A percentile compares a stretch with the other conserved stretches of the same genome.
phyloP scores from a whole-genome alignment of 1,139 yeast species.

The Lodderomyces orthopsilosis region DNA sequence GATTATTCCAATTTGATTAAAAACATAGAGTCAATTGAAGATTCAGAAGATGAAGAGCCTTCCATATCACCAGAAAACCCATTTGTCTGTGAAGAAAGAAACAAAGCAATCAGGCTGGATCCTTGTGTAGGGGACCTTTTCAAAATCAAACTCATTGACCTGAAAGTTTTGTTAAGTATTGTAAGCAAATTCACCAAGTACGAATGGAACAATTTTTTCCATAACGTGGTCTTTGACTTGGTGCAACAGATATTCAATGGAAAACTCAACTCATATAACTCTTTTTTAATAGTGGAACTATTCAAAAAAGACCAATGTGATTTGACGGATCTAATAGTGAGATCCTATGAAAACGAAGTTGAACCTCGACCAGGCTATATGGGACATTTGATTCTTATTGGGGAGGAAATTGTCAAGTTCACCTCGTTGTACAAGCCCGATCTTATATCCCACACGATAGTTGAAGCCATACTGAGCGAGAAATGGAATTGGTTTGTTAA shows the following conservation, averaged over 20 bases:
- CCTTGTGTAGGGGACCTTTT: constrained; percentile 47
- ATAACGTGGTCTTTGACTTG: constrained; percentile 49
- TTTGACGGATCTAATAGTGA: constrained; percentile 34
- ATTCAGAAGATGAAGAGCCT: constrained; percentile 49
- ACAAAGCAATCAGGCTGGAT: constrained; percentile 27
- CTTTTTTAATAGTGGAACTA: constrained; percentile 45
- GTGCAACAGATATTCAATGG: constrained; percentile 50
- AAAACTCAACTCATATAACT: constrained; percentile 46
- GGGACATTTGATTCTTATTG: constrained; percentile 46
- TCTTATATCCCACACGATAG: constrained; percentile 43
- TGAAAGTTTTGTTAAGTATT: constrained; percentile 34
- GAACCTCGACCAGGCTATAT: constrained; percentile 45
- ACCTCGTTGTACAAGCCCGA: constrained; percentile 50
- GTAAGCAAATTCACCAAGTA: constrained; percentile 37
- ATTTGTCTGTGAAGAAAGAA: constrained; percentile 42
- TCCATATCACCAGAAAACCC: constrained; percentile 46
- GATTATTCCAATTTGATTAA: constrained; percentile 17
- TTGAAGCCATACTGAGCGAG: constrained; percentile 33
- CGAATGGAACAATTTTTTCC: constrained; percentile 51
- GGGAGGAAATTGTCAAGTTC: constrained; percentile 51
- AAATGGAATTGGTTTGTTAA: constrained; percentile 49
- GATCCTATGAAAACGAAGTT: constrained; percentile 22
- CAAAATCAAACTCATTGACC: constrained; percentile 42
- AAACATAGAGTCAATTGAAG: constrained; percentile 26
- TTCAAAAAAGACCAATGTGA: constrained; percentile 31